Evolutionary conservation across 257 asterid species (phyloP).

Genomic region (Rauvolfia tetraphylla): DNA sequence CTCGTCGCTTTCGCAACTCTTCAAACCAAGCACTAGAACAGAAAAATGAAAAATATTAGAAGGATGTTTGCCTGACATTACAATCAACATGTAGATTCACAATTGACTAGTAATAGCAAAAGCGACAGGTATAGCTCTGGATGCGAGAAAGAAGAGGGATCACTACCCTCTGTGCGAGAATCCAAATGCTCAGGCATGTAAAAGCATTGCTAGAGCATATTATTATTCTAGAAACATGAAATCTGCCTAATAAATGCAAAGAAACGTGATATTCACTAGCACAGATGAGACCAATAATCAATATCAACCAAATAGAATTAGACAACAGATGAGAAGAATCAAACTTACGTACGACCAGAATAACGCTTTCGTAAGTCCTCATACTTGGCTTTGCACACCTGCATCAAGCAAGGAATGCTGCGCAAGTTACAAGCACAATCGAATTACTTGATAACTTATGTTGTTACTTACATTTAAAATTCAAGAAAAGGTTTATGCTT

Average conservation of each 20-base stretch:
- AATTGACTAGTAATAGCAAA: not conserved
- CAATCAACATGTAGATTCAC: not conserved
- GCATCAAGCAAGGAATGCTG: conserved; percentile 21
- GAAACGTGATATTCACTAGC: not conserved
- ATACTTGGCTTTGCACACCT: conserved; percentile 83
- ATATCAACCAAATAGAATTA: not conserved
- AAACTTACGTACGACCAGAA: conserved; percentile 66
- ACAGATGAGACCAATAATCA: not conserved
- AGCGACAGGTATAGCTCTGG: not conserved
- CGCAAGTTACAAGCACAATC: not conserved
- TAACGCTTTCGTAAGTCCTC: conserved; percentile 63
- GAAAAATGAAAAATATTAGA: conserved; percentile 11
- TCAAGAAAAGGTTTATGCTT: not conserved
- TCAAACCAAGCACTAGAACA: conserved; percentile 74
- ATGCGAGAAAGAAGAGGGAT: not conserved
- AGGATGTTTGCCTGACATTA: not conserved
- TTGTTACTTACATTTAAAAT: not conserved
- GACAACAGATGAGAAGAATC: conserved; percentile 7
- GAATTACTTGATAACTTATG: not conserved
- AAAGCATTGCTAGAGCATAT: not conserved
- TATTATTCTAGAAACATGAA: not conserved
- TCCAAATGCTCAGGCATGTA: not conserved
- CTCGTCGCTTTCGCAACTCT: conserved; percentile 69
- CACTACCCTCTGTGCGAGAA: not conserved
- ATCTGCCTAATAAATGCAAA: not conserved